Conservation (phyloP, 345 rosid species). For the Arabis alpina region DNA sequence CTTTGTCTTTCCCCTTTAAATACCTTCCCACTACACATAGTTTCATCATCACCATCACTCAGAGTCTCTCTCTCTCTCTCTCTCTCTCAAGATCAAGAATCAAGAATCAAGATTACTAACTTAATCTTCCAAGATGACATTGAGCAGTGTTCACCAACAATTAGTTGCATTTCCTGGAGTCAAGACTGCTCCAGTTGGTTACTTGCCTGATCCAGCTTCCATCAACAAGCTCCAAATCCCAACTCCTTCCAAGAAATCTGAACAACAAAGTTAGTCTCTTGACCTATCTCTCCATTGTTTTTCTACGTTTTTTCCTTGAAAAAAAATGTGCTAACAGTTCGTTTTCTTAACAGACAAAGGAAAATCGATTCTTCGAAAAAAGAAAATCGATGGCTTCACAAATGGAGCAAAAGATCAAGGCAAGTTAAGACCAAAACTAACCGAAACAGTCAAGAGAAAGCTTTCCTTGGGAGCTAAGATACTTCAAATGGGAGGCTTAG, state of each 20-base stretch:
- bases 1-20: slow-evolving; percentile 43
- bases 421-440: slow-evolving; percentile 53
- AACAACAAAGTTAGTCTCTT: slow-evolving; percentile 20
- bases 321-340: slow-evolving; percentile 1
- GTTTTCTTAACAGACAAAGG: slow-evolving; percentile 22
- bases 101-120: slow-evolving; percentile 16
- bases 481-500: slow-evolving; percentile 51
- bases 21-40: slow-evolving; percentile 27
- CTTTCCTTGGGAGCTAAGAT: slow-evolving; percentile 50
- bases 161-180: slow-evolving; percentile 11
- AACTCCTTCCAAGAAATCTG: slow-evolving; percentile 25
- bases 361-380: slow-evolving; percentile 41
- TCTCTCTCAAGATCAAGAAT: slow-evolving; percentile 8
- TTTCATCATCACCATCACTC: slow-evolving; percentile 29
- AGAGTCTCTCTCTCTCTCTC: slow-evolving; percentile 21
- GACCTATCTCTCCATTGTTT: not conserved
- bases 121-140: slow-evolving; percentile 31
- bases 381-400: slow-evolving; percentile 48
- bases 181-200: slow-evolving; percentile 21
- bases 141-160: slow-evolving; percentile 35
- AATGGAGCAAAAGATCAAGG: slow-evolving; percentile 47
- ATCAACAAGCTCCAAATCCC: slow-evolving; percentile 42
- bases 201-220: slow-evolving; percentile 39
- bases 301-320: not conserved
- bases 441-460: slow-evolving; percentile 55